Conservation (phyloP, 306 rosid species). For the Hippophae rhamnoides region DNA sequence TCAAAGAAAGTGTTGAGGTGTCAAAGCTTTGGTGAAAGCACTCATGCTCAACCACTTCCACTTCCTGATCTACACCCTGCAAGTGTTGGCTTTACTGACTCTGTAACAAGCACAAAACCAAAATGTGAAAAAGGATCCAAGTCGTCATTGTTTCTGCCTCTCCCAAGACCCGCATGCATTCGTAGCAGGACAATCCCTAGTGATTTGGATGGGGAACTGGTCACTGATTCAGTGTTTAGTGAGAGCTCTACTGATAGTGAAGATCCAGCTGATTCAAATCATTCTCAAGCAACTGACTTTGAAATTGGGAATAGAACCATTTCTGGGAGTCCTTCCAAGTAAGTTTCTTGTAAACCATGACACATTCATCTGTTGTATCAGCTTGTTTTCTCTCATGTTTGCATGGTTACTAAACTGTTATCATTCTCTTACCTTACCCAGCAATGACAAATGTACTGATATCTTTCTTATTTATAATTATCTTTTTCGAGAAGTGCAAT, state of each 20-base stretch:
- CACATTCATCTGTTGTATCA: constrained; percentile 13
- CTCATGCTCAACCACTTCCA: constrained; percentile 86
- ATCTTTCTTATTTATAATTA: too few relatives aligned
- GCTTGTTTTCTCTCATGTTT: constrained; percentile 14
- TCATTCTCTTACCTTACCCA: constrained; percentile 2
- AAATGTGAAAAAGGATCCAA: constrained; percentile 53
- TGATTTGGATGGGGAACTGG: constrained; percentile 73
- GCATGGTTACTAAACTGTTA: constrained; percentile 13
- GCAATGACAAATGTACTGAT: constrained; percentile 25
- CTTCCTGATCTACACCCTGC: constrained; percentile 73
- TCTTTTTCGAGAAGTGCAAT: constrained; percentile 39
- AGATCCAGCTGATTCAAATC: constrained; percentile 61
- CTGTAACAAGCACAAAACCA: constrained; percentile 62
- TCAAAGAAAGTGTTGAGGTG: constrained; percentile 77
- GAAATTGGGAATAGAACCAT: constrained; percentile 66
- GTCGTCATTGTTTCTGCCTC: constrained; percentile 54
- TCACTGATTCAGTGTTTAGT: constrained; percentile 55
- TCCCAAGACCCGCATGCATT: constrained; percentile 71
- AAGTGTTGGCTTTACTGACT: constrained; percentile 62
- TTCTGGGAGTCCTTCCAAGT: constrained; percentile 76
- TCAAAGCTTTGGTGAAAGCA: constrained; percentile 89
- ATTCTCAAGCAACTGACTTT: constrained; percentile 55
- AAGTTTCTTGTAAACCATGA: constrained; percentile 17
- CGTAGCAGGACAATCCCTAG: constrained; percentile 44
- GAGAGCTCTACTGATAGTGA: constrained; percentile 72